Percentiles rank a stretch among this genome's conserved stretches.
phyloP scores from a whole-genome alignment of 1,284 basidiomycete genomes.

The Athelia sp. region DNA sequence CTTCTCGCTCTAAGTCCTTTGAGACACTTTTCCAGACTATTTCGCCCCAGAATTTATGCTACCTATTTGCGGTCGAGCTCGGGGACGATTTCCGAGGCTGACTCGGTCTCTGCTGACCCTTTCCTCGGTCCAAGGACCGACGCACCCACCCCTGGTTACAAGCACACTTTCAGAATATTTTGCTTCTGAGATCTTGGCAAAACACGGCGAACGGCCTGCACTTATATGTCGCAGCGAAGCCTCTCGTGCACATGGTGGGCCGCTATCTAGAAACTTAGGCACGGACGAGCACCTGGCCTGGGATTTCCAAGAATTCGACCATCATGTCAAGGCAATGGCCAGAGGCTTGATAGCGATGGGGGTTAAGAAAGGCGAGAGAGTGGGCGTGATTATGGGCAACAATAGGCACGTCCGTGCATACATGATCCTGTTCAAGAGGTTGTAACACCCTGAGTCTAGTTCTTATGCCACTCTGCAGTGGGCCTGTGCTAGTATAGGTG shows the following conservation, averaged over 20 bases:
- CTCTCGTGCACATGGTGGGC: constrained; percentile 56
- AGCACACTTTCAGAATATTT: constrained; percentile 68
- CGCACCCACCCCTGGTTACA: constrained; percentile 51
- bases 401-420: constrained; percentile 48
- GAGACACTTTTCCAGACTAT: too few species aligned
- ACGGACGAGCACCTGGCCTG: constrained; percentile 56
- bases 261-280: constrained; percentile 42
- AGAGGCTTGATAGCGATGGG: constrained; percentile 68
- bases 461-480: constrained; percentile 79
- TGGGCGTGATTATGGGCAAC: constrained; percentile 82
- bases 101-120: constrained; percentile 21
- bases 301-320: constrained; percentile 70
- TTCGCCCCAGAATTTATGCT: too few species aligned
- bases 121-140: constrained; percentile 57
- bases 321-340: constrained; percentile 63
- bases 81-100: too few species aligned
- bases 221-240: constrained; percentile 62
- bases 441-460: constrained; percentile 29
- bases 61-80: too few species aligned
- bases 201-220: constrained; percentile 50
- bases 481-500: constrained; percentile 70
- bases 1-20: too few species aligned
- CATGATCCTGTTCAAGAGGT: not conserved
- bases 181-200: constrained; percentile 44
- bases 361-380: constrained; percentile 72